Conservation (phyloP, 495 filamentous ascomycete genomes). For the Hypomontagnella submonticulosa region DNA sequence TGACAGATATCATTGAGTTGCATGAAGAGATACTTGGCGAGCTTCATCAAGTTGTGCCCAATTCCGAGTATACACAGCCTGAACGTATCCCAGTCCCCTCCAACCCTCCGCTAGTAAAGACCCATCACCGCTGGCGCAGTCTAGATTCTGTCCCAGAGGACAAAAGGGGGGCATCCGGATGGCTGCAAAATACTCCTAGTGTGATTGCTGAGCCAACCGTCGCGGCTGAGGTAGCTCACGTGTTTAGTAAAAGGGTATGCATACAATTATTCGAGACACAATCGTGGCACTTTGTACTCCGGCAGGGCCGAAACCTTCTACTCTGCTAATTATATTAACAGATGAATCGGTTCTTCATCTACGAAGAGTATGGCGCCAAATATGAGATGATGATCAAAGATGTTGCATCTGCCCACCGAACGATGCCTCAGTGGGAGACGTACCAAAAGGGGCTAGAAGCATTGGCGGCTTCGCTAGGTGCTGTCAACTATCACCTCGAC, state of each 20-base stretch:
- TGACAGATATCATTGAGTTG: slow-evolving; percentile 75
- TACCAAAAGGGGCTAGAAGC: slow-evolving; percentile 92
- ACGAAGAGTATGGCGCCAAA: slow-evolving; percentile 88
- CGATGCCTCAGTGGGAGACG: slow-evolving; percentile 77
- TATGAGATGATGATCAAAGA: slow-evolving; percentile 86
- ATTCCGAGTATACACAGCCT: slow-evolving; percentile 68
- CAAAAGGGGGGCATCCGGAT: slow-evolving; percentile 50
- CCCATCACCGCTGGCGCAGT: slow-evolving; percentile 68
- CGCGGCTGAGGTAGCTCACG: slow-evolving; percentile 77
- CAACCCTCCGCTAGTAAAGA: slow-evolving; percentile 42
- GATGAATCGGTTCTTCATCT: slow-evolving; percentile 84
- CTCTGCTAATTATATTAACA: slow-evolving; percentile 50
- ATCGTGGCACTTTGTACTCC: not conserved
- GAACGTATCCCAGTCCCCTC: slow-evolving; percentile 44
- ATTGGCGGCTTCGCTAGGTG: slow-evolving; percentile 77
- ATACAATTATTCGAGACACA: not conserved
- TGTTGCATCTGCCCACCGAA: slow-evolving; percentile 72
- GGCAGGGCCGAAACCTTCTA: slow-evolving; percentile 1
- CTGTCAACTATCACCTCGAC: slow-evolving; percentile 71
- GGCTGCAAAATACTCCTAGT: slow-evolving; percentile 59
- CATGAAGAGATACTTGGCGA: slow-evolving; percentile 77
- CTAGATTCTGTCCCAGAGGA: slow-evolving; percentile 68
- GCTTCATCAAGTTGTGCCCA: slow-evolving; percentile 69
- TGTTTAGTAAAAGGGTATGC: slow-evolving; percentile 79
- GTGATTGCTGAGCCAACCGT: slow-evolving; percentile 75